Conservation (phyloP, 805 yeast species). For the Ogataea philodendri region DNA sequence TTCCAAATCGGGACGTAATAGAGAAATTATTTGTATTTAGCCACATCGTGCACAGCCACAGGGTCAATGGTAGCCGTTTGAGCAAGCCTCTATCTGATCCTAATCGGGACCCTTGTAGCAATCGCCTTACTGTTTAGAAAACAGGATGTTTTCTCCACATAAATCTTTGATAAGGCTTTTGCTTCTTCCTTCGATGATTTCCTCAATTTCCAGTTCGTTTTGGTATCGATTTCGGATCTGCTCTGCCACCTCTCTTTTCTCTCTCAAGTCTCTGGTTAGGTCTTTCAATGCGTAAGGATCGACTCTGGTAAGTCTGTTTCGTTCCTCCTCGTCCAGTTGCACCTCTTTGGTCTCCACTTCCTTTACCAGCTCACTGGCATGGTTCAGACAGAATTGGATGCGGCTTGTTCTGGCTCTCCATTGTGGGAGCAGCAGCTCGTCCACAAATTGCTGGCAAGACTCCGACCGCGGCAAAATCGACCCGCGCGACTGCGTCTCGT, state of each 20-base stretch:
- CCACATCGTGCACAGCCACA: slow-evolving; percentile 12
- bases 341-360: slow-evolving; percentile 31
- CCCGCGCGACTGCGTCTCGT: slow-evolving; percentile 18
- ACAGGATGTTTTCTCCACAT: slow-evolving; percentile 4
- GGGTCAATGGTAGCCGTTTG: not conserved
- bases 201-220: slow-evolving; percentile 42
- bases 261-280: slow-evolving; percentile 30
- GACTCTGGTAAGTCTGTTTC: slow-evolving; percentile 32
- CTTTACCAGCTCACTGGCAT: slow-evolving; percentile 29
- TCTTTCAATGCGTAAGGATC: slow-evolving; percentile 54
- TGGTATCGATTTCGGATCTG: slow-evolving; percentile 35
- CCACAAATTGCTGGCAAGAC: slow-evolving; percentile 38
- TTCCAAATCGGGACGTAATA: slow-evolving; percentile 14
- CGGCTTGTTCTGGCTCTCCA: slow-evolving; percentile 44
- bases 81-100: no score
- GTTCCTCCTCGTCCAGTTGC: slow-evolving; percentile 22
- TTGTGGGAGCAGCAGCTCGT: slow-evolving; percentile 40
- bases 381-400: slow-evolving; percentile 42
- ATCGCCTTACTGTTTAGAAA: no score
- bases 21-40: not conserved
- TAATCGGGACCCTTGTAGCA: no score
- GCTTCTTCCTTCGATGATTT: slow-evolving; percentile 39
- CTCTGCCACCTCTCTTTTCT: slow-evolving; percentile 30
- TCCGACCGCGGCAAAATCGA: slow-evolving; percentile 25
- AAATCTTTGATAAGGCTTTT: slow-evolving; percentile 33